Base-by-base conservation (phyloP, 768 basidiomycete genomes). In the Lentinus tigrinus region DNA sequence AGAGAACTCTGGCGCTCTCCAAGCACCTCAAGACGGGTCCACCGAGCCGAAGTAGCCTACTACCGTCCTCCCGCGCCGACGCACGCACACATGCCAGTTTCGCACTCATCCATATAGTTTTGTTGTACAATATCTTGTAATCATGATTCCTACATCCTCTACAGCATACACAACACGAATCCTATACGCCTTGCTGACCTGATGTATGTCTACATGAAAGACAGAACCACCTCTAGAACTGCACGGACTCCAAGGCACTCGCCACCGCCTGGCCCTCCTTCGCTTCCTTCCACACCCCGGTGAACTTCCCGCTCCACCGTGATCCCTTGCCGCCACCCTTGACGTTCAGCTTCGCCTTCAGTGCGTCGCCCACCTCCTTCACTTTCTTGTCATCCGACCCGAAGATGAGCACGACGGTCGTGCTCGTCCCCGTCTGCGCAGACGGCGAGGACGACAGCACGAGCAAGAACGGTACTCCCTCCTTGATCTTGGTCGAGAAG, bases 271-370 rank as follows among this genome's bases (percentile, higher is more conserved):
- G 65, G 24, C 72, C 72, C 61, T 86, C 83, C 58, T 75, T 77
- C 4, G 60, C 71, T 17, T 74, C 76, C 64, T 79, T 81, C 87
- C 87, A 89, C 14, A 84, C 79, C 0, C 89, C 89, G 7, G 70
- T 77, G 54, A 78, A 80, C 69, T 91, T 88, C 10, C 91, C 90
- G 60, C 89, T 91, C 87, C 90, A 92, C 63, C 80, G 82, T 17
- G 74, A 63, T 1, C 88, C 90, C 66, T 88, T 91, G 4, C 91
- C 89, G 11, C 91, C 91, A 7, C 91, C 91, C 73, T 87, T 93
- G 47, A 88, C 77, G 9, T 76, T 75, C 27, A 88, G 73, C 61
- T 79, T 84, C 4, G 72, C 67, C 69, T 83, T 89, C 42, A 89
- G 68, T 24, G 68, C 74, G 3, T 85, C 85, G 3, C 88, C 87